phyloP scores from a whole-genome alignment of 345 rosid genomes.

The Viola odorata region DNA sequence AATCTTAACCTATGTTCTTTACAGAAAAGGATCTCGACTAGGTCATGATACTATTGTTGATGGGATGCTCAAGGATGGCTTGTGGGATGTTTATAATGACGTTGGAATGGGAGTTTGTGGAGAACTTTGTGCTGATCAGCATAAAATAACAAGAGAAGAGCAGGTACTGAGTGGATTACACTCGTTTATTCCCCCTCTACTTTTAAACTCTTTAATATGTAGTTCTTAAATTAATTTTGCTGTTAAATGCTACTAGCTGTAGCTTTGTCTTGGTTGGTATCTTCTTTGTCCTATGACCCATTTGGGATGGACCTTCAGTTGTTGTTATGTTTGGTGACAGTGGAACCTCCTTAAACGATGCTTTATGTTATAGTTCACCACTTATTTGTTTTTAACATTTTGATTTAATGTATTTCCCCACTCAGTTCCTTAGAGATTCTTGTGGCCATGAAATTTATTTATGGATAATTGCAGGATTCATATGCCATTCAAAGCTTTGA shows the following conservation, averaged over 20 bases:
- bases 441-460: not conserved
- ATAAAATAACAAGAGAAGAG: conserved; percentile 20
- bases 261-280: too few species aligned
- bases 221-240: not conserved
- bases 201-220: not conserved
- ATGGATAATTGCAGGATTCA: conserved; percentile 19
- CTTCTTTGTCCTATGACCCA: too few species aligned
- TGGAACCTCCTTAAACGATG: not conserved
- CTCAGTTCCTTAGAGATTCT: too few species aligned
- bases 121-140: conserved; percentile 25
- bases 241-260: not conserved
- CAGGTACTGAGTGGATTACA: conserved; percentile 11
- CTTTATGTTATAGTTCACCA: conserved; percentile 2
- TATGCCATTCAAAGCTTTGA: conserved; percentile 27
- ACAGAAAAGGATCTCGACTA: conserved; percentile 28
- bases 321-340: not conserved
- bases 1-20: not conserved
- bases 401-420: not conserved
- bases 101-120: conserved; percentile 34
- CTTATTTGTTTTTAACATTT: not conserved
- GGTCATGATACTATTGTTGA: conserved; percentile 27
- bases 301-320: not conserved
- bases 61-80: conserved; percentile 30
- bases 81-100: conserved; percentile 32
- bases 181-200: not conserved